Percentiles rank a stretch among this genome's conserved stretches.
phyloP scores from a whole-genome alignment of 768 basidiomycete species.

The Nidula microcarpa region DNA sequence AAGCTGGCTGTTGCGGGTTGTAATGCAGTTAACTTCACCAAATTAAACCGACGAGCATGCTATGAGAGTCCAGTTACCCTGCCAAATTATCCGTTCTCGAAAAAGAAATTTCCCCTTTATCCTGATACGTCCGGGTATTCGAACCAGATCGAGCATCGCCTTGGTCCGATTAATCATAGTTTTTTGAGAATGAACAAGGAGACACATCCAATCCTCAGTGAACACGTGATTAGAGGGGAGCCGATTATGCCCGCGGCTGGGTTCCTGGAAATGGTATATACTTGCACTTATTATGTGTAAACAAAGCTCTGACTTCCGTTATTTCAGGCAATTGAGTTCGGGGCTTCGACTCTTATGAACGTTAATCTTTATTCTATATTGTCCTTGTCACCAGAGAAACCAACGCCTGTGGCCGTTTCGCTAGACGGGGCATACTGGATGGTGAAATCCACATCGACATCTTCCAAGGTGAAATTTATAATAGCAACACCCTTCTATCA shows the following conservation, averaged over 20 bases:
- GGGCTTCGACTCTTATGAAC: slow-evolving; percentile 16
- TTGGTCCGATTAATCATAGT: too few relatives aligned
- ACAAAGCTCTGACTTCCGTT: too few relatives aligned
- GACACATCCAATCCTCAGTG: slow-evolving; percentile 35
- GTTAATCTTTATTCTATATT: slow-evolving; percentile 14
- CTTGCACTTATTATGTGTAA: slow-evolving; percentile 1
- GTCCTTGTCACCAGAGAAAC: slow-evolving; percentile 12
- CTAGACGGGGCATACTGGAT: slow-evolving; percentile 19
- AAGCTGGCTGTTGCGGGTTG: too few relatives aligned
- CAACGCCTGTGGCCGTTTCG: slow-evolving; percentile 12
- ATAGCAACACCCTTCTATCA: too few relatives aligned
- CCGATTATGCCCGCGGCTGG: slow-evolving; percentile 47
- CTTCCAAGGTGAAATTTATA: too few relatives aligned
- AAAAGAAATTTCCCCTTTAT: too few relatives aligned
- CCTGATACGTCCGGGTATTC: too few relatives aligned
- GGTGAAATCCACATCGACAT: slow-evolving; percentile 11
- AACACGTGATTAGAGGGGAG: slow-evolving; percentile 42
- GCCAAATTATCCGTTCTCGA: background rate
- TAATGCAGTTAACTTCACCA: too few relatives aligned
- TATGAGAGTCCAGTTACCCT: too few relatives aligned
- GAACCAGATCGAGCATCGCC: too few relatives aligned
- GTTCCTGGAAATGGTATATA: slow-evolving; percentile 35
- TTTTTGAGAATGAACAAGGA: too few relatives aligned
- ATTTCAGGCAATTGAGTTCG: slow-evolving; percentile 30
- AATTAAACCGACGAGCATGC: too few relatives aligned